phyloP scores from a whole-genome alignment of 768 basidiomycete species.

The Calocybe gangraenosa region DNA sequence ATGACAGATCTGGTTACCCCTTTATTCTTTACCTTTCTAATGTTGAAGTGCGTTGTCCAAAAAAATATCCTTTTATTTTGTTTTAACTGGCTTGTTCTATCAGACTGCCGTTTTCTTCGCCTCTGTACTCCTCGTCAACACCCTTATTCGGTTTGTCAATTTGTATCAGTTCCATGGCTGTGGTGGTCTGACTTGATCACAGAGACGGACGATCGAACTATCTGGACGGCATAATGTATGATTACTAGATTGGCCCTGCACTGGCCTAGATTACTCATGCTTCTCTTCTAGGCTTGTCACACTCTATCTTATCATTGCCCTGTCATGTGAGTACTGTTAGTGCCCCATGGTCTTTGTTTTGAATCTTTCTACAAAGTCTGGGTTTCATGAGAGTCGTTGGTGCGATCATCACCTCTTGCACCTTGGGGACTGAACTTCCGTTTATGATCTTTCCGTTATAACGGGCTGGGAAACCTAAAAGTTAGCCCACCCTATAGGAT shows the following conservation, averaged over 20 bases:
- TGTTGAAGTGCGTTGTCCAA: constrained; percentile 57
- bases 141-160: constrained; percentile 61
- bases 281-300: constrained; percentile 39
- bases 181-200: constrained; percentile 1
- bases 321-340: constrained; percentile 56
- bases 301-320: constrained; percentile 76
- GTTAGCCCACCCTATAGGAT: too few species aligned
- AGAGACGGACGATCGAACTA: constrained; percentile 87
- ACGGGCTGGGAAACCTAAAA: too few species aligned
- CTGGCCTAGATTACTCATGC: constrained; percentile 10
- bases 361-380: constrained; percentile 20
- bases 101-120: constrained; percentile 83
- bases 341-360: neutral
- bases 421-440: too few species aligned
- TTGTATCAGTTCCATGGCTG: neutral
- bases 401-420: too few species aligned
- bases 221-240: constrained; percentile 84
- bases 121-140: constrained; percentile 84
- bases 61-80: neutral
- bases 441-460: too few species aligned
- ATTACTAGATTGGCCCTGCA: neutral
- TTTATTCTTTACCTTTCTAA: constrained; percentile 81
- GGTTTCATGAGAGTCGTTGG: constrained; percentile 28
- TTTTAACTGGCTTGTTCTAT: neutral
- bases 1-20: constrained; percentile 55